Base-by-base conservation (phyloP, 176 grass and related monocot species). In the Miscanthus lutarioriparius region DNA sequence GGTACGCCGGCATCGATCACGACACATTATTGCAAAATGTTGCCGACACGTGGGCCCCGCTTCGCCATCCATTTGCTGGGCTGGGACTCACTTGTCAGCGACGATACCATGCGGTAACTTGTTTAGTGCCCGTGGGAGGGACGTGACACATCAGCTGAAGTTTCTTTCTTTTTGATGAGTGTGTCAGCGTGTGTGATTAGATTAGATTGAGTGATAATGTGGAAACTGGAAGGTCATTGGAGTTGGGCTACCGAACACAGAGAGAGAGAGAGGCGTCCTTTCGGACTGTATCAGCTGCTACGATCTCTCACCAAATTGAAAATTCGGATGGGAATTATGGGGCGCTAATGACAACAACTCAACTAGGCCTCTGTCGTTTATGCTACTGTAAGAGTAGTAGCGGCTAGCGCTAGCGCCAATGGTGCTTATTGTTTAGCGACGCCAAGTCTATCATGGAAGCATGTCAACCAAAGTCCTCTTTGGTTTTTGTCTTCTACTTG, bases 171-270 rank as follows among this genome's bases (percentile, higher is more conserved):
- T 19, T 35, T 15, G 6, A 6, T n/a, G n/a, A n/a, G n/a, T n/a
- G n/a, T n/a, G n/a, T n/a, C n/a, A n/a, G n/a, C n/a, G n/a, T n/a
- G 54, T 23, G 22, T 22, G 51, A 58, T 58, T n/a, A 58, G 20
- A 58, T 58, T 58, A 6, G 37, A 70, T 25, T 41, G 30, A 64
- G 54, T 23, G 70, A 13, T 16, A 54, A 23, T n/a, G 13, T 19
- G 32, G 35, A 33, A 32, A 37, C 5, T 38, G 12, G 8, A 15
- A 8, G 30, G 39, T 0, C 19, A 73, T 64, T 79, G 76, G 84
- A 64, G 67, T 49, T 79, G 76, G 67, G 38, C 48, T 54, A 80
- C 54, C 77, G 4, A 53, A 40, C 41, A n/a, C 75, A 28, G 59
- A n/a, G 26, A 19, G 9, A n/a, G 66, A 28, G 59, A n/a, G 26